phyloP scores from a whole-genome alignment of 495 filamentous ascomycete species.

The Acidiella bohemica region DNA sequence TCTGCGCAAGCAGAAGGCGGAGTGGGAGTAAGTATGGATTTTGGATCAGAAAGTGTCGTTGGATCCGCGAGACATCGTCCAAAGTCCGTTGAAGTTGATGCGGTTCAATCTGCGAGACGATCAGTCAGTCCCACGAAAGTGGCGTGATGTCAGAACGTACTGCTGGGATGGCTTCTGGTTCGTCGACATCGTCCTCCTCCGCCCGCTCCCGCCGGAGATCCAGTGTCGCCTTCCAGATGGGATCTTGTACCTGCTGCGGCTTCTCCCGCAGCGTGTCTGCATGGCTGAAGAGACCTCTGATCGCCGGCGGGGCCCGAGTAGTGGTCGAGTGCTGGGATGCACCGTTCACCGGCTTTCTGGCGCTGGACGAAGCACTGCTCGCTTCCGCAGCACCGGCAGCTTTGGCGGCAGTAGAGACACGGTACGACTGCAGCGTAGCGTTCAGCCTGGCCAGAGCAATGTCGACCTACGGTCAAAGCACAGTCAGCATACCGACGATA shows the following conservation, averaged over 20 bases:
- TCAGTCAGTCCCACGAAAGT: too few species aligned
- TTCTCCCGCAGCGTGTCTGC: neutral
- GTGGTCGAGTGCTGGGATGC: too few species aligned
- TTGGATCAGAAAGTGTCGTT: conserved; percentile 5
- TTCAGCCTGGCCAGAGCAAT: conserved; percentile 7
- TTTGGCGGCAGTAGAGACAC: neutral
- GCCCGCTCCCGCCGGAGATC: too few species aligned
- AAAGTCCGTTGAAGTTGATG: neutral
- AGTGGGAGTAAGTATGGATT: conserved; percentile 66
- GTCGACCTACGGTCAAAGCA: too few species aligned
- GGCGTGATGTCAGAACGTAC: too few species aligned
- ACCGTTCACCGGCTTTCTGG: neutral
- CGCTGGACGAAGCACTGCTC: neutral
- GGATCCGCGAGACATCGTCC: neutral
- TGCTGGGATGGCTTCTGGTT: too few species aligned
- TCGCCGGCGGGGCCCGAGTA: too few species aligned
- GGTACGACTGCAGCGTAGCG: conserved; percentile 11
- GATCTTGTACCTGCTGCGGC: neutral
- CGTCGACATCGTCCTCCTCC: too few species aligned
- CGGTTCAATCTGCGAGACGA: neutral
- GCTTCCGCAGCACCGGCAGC: neutral
- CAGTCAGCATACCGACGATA: too few species aligned
- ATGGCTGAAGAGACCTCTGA: too few species aligned
- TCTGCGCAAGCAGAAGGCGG: conserved; percentile 57
- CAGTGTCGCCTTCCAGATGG: neutral